Evolutionary conservation across 371 early-diverging fungal species (phyloP).

Genomic region (Syncephalis fuscata): DNA sequence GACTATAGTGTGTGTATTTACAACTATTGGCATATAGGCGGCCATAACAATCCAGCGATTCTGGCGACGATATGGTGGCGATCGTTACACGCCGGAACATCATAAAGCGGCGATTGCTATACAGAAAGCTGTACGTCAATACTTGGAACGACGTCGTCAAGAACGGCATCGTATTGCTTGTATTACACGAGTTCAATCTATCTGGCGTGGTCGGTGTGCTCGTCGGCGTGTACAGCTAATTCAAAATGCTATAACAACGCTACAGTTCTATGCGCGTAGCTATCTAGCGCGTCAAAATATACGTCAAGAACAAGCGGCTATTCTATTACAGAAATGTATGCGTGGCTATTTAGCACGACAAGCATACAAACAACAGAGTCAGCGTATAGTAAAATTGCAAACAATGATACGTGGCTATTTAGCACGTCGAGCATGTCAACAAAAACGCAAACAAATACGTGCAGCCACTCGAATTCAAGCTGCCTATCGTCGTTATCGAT

Average conservation of each 20-base stretch:
- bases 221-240: conserved; percentile 7
- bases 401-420: conserved; percentile 11
- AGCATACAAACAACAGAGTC: conserved; percentile 5
- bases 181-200: conserved; percentile 8
- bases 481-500: too few species aligned
- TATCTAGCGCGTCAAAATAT: conserved; percentile 7
- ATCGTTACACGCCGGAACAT: conserved; percentile 9
- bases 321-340: conserved; percentile 8
- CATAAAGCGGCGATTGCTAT: conserved; percentile 9
- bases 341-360: conserved; percentile 5
- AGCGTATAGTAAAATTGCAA: conserved; percentile 6
- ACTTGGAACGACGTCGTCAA: conserved; percentile 2
- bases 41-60: conserved; percentile 16
- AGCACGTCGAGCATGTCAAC: conserved; percentile 7
- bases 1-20: too few species aligned
- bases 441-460: not conserved
- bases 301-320: conserved; percentile 1
- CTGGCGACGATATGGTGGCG: conserved; percentile 15
- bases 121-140: conserved; percentile 10
- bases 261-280: conserved; percentile 9
- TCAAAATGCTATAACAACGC: conserved; percentile 2
- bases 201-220: conserved; percentile 5
- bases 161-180: conserved; percentile 9
- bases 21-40: too few species aligned
- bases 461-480: too few species aligned